Base-by-base conservation (phyloP, 192 early-diverging fungal species). In the Allomyces macrogynus region DNA sequence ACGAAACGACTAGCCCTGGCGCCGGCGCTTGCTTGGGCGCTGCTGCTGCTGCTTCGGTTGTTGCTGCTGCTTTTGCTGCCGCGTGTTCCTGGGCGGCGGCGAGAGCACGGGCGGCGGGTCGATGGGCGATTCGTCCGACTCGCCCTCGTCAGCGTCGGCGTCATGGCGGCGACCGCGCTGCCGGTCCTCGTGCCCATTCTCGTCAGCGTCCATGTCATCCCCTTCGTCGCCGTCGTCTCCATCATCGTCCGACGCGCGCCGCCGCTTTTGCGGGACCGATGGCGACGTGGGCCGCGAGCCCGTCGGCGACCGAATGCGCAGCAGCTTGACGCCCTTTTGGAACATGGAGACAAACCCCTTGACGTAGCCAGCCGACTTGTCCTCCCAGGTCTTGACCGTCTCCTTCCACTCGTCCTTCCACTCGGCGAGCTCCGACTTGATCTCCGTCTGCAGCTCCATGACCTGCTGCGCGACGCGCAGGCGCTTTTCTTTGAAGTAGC, bases 401-500 rank as follows among this genome's bases (percentile, higher is more conserved):
- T 57, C 49, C 16, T n/a, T 14, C 49, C 49, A 57, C 49, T 57
- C 49, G 49, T 57, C 49, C 16, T n/a, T 14, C 49, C 49, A 57
- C 49, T 57, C 49, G 12, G 12, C 20, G 16, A 57, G 16, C 49
- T 57, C 49, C 16, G 12, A 14, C 16, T n/a, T 14, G 16, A 57
- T n/a, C 49, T 57, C 49, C 3, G 12, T 57, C 3, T n/a, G 49
- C 16, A 57, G 20, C 5, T 57, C 49, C 20, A 20, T n/a, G 16
- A 57, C 16, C 16, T 69, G 11, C 12, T n/a, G 16, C 24, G 12
- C 11, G 9, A 68, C 23, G 24, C 26, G n/a, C 32, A 61, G 63
- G 10, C 61, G 18, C 67, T 22, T 42, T 22, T 66, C 85, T 75
- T 87, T 88, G 64, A 91, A 74, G 68, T 88, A 91, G 5, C 82